Percentiles rank a stretch among this genome's conserved stretches.
These are phyloP conservation scores for Fomitopsis pinicola DNA, from an alignment of 1,284 basidiomycete genomes.

Conservation along the genomic window DNA sequence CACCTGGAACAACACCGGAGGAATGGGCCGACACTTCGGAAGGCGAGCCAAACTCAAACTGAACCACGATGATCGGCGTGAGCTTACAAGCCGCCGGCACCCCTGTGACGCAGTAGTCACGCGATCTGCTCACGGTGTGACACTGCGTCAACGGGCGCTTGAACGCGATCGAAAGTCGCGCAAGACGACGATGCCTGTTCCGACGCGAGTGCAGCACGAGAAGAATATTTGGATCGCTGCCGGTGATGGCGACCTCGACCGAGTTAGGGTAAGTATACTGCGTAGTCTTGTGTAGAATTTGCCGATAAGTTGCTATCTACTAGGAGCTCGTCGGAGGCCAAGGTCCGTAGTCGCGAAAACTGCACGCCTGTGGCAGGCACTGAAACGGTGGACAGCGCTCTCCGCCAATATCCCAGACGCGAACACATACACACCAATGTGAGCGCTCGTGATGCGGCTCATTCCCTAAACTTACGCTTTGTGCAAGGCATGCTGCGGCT, in stretches of 20 bases:
- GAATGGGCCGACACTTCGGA: neutral
- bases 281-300: neutral
- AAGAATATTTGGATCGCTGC: slow-evolving; percentile 93
- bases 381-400: slow-evolving; percentile 40
- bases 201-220: slow-evolving; percentile 17
- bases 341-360: slow-evolving; percentile 16
- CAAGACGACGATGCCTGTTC: slow-evolving; percentile 24
- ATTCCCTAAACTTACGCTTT: neutral
- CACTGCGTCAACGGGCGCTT: neutral
- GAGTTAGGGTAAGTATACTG: slow-evolving; percentile 27
- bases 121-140: neutral
- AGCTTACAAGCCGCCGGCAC: neutral
- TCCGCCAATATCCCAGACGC: slow-evolving; percentile 75
- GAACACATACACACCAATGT: slow-evolving; percentile 88
- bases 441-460: slow-evolving; percentile 16
- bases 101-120: neutral
- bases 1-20: neutral
- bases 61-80: neutral
- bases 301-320: neutral
- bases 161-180: neutral
- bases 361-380: slow-evolving; percentile 3
- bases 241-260: slow-evolving; percentile 73
- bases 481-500: slow-evolving; percentile 83
- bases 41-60: neutral
- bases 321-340: slow-evolving; percentile 24